These are phyloP conservation scores for Ploettnerulaceae sp. DNA, from an alignment of 2,329 filamentous ascomycete species.

Conservation along the genomic window DNA sequence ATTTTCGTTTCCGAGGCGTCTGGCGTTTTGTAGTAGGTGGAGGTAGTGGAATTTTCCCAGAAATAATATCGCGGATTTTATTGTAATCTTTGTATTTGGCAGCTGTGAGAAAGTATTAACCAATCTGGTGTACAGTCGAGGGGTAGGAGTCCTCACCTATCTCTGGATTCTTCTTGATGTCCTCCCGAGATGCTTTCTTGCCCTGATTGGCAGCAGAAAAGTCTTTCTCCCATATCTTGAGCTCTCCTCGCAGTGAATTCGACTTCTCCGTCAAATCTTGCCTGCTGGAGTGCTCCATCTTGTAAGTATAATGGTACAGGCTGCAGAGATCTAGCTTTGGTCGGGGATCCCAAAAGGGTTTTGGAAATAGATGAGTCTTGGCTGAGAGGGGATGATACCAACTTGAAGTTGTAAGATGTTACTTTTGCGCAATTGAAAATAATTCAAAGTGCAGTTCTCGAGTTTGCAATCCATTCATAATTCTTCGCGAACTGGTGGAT, in stretches of 20 bases:
- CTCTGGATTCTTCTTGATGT: conserved; percentile 67
- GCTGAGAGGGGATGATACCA: background rate
- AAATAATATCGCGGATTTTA: conserved; percentile 54
- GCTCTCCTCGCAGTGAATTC: conserved; percentile 55
- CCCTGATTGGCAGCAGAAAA: conserved; percentile 61
- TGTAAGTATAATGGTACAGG: background rate
- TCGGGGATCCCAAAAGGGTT: no score
- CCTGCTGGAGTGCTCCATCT: conserved; percentile 26
- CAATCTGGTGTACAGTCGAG: background rate
- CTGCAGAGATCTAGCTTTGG: background rate
- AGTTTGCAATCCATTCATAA: background rate
- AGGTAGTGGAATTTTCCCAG: conserved; percentile 45
- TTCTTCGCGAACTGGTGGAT: background rate
- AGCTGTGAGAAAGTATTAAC: conserved; percentile 17
- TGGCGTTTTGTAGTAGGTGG: conserved; percentile 28
- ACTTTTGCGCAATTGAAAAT: no score
- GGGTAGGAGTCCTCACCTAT: conserved; percentile 53
- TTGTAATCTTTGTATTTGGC: conserved; percentile 73
- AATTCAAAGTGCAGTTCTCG: background rate
- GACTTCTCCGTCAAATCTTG: conserved; percentile 33
- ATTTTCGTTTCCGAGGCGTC: conserved; percentile 36
- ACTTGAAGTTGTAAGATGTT: no score
- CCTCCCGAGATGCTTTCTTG: conserved; percentile 65
- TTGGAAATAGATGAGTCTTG: no score
- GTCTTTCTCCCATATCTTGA: conserved; percentile 70